Evolutionary conservation across 352 stramenopile species (phyloP).

Genomic region (Pythium periplocum): DNA sequence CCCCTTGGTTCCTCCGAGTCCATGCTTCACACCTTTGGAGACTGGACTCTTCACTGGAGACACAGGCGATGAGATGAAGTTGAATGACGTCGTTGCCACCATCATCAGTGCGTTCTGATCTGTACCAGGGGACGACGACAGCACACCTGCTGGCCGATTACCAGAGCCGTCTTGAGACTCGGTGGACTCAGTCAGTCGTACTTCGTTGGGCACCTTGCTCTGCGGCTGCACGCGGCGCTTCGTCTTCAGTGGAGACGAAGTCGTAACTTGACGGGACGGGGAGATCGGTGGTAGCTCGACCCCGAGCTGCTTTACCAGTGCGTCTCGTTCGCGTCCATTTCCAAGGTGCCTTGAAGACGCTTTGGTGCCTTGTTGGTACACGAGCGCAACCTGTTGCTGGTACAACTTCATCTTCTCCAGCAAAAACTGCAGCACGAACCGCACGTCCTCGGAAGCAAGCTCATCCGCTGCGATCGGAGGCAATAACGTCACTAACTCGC

Average conservation of each 20-base stretch:
- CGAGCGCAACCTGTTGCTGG: conserved; percentile 41
- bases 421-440: conserved; percentile 44
- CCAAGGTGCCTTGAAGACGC: background rate
- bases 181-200: conserved; percentile 8
- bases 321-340: conserved; percentile 11
- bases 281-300: conserved; percentile 51
- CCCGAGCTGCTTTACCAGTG: conserved; percentile 43
- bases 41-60: background rate
- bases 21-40: too few species aligned
- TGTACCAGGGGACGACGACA: background rate
- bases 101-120: conserved; percentile 22
- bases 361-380: conserved; percentile 20
- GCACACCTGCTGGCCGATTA: background rate
- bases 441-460: conserved; percentile 36
- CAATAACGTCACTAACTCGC: conserved; percentile 21
- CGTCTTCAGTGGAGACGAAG: conserved; percentile 38
- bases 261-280: background rate
- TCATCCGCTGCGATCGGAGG: conserved; percentile 40
- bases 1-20: too few species aligned
- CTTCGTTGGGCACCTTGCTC: conserved; percentile 17
- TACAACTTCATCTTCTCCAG: conserved; percentile 63
- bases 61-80: conserved; percentile 19
- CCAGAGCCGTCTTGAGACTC: background rate
- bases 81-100: conserved; percentile 39
- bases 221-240: conserved; percentile 44